These are phyloP conservation scores for Agrocybe praecox DNA, from an alignment of 768 basidiomycete species.

Conservation along the genomic window DNA sequence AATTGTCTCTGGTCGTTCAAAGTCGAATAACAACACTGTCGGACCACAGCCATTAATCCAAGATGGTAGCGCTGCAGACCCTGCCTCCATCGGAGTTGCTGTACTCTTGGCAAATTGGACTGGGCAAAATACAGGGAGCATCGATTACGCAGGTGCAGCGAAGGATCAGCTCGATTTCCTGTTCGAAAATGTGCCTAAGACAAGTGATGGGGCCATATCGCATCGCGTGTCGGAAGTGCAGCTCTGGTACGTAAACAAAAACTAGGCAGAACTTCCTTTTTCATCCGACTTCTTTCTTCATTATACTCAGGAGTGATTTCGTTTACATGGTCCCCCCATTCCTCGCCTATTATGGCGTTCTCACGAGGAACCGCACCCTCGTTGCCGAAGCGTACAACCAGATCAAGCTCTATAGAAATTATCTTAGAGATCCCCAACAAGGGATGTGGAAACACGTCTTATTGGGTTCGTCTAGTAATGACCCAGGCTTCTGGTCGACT, in stretches of 20 bases:
- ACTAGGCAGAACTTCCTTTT: not conserved
- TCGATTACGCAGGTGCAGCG: conserved; percentile 67
- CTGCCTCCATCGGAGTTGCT: conserved; percentile 74
- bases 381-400: conserved; percentile 71
- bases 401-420: conserved; percentile 67
- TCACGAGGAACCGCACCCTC: conserved; percentile 57
- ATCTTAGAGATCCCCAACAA: conserved; percentile 54
- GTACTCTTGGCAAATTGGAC: conserved; percentile 63
- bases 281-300: not conserved
- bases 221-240: conserved; percentile 72
- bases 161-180: conserved; percentile 67
- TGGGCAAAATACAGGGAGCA: conserved; percentile 31
- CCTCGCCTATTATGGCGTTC: conserved; percentile 80
- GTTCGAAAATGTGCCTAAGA: conserved; percentile 56
- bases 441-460: conserved; percentile 81
- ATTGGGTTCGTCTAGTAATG: conserved; percentile 52
- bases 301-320: conserved; percentile 66
- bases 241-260: conserved; percentile 43
- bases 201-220: conserved; percentile 78
- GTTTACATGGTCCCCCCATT: conserved; percentile 89
- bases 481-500: conserved; percentile 81
- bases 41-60: conserved; percentile 62
- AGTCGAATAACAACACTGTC: conserved; percentile 39
- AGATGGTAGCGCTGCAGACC: conserved; percentile 72
- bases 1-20: conserved; percentile 50